Conservation (phyloP, 2,329 filamentous ascomycete genomes). For the Cryphonectria japonica region DNA sequence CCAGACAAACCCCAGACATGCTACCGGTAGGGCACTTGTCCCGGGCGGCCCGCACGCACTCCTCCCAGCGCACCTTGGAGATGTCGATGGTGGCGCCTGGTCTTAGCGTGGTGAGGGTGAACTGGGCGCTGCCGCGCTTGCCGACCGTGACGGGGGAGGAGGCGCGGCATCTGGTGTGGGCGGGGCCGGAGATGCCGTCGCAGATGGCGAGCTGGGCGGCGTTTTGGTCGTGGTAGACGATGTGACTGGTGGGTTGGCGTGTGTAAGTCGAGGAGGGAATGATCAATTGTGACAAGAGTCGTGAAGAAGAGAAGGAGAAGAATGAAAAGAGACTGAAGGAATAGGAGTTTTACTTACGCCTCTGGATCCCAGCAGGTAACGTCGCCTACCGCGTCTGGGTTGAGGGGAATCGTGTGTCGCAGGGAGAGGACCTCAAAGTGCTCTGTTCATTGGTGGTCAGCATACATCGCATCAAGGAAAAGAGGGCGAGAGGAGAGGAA, state of each 20-base stretch:
- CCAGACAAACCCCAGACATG: conserved; percentile 50
- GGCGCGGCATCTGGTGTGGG: conserved; percentile 48
- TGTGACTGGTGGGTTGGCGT: conserved; percentile 37
- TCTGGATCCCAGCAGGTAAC: conserved; percentile 47
- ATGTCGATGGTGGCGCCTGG: conserved; percentile 55
- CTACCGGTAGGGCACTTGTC: conserved; percentile 55
- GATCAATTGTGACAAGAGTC: neutral
- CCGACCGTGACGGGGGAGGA: conserved; percentile 49
- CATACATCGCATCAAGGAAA: neutral
- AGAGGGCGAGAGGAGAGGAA: neutral
- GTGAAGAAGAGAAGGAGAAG: too few species aligned
- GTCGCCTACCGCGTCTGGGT: conserved; percentile 46
- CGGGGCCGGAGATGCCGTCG: conserved; percentile 53
- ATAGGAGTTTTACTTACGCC: conserved; percentile 39
- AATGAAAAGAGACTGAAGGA: neutral
- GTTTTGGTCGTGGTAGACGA: conserved; percentile 58
- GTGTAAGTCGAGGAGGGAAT: neutral
- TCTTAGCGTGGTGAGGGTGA: conserved; percentile 48
- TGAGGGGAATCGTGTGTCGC: conserved; percentile 44
- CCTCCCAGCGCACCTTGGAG: conserved; percentile 56
- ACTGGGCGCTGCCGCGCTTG: conserved; percentile 51
- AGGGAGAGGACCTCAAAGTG: conserved; percentile 50
- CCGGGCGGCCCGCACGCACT: conserved; percentile 56
- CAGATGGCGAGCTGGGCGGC: conserved; percentile 66
- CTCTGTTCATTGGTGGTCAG: conserved; percentile 28